Evolutionary conservation across 345 rosid genomes (phyloP).

Genomic region (Heritiera fomes): DNA sequence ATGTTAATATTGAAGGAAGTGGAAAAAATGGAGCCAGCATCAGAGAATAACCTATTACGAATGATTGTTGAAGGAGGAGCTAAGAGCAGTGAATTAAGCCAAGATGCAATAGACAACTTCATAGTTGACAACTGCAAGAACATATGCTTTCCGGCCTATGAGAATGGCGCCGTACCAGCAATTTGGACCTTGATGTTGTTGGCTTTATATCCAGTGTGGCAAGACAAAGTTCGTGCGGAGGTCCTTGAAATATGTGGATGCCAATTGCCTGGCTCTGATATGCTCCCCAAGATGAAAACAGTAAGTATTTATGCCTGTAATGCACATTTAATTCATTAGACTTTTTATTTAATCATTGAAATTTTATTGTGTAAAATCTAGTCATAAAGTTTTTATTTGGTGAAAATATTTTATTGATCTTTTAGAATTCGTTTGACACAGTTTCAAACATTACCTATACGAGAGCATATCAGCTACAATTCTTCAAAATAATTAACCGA

Average conservation of each 20-base stretch:
- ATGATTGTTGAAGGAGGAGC: slow-evolving; percentile 44
- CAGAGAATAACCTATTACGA: slow-evolving; percentile 38
- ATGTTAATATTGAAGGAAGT: slow-evolving; percentile 42
- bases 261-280: not conserved
- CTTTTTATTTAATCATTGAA: too few species aligned
- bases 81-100: slow-evolving; percentile 18
- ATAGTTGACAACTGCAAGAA: slow-evolving; percentile 37
- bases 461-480: too few species aligned
- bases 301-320: not conserved
- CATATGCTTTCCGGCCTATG: slow-evolving; percentile 35
- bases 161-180: slow-evolving; percentile 27
- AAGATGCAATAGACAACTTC: slow-evolving; percentile 18
- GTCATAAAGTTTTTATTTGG: too few species aligned
- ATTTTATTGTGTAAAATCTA: too few species aligned
- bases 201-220: slow-evolving; percentile 18
- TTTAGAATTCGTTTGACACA: too few species aligned
- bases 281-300: slow-evolving; percentile 15
- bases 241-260: not conserved
- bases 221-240: slow-evolving; percentile 8
- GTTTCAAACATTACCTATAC: too few species aligned
- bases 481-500: too few species aligned
- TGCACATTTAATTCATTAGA: too few species aligned
- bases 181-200: slow-evolving; percentile 32
- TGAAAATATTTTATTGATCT: too few species aligned
- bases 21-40: slow-evolving; percentile 24